Evolutionary conservation across 2,329 filamentous ascomycete genomes (phyloP), one percentile per base, ranked within the genome.

Genomic region (Balansia obtecta): DNA sequence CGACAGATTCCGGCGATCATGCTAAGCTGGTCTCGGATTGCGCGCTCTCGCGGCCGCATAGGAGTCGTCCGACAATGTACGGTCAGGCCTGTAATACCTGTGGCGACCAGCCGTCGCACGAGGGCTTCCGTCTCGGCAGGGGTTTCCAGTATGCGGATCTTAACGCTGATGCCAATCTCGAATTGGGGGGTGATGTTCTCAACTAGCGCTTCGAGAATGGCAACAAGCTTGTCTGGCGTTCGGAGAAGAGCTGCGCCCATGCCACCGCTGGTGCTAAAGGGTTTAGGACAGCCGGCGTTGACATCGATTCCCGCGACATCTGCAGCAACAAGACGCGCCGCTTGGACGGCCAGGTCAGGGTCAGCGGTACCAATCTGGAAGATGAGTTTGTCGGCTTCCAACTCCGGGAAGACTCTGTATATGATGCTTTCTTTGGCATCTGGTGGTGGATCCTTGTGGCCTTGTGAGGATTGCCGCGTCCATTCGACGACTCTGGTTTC

Each of bases 211-310:
- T 85, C 82, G 8, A 98, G 75, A 56, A 98, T 98, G 0, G 83
- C 77, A 58, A 83, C 85, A 1, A 98, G 77, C 60, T 79, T 82
- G 56, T 97, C 90, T 0, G 93, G 91, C 0, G 85, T 91, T 58
- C 80, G 80, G 15, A 98, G 77, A 18, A 98, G 76, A 1, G 90
- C 91, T 0, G 93, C 93, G 46, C 93, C 93, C 93, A 98, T 98
- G 46, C 93, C 93, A 53, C 89, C 89, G 55, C 79, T 79, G 2
- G 91, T 95, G 61, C 87, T 95, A 68, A 98, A 98, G 0, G 91
- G 87, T 68, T 98, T 98, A 0, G 93, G 93, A 63, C 93, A 98
- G n/a, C 93, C 93, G 0, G 93, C 89, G 65, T 98, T 98, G 54
- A 98, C 85, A 65, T 97, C 93, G 58, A 98, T 96, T 53, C 93